phyloP scores from a whole-genome alignment of 768 basidiomycete species.

The Lyophyllum shimeji region DNA sequence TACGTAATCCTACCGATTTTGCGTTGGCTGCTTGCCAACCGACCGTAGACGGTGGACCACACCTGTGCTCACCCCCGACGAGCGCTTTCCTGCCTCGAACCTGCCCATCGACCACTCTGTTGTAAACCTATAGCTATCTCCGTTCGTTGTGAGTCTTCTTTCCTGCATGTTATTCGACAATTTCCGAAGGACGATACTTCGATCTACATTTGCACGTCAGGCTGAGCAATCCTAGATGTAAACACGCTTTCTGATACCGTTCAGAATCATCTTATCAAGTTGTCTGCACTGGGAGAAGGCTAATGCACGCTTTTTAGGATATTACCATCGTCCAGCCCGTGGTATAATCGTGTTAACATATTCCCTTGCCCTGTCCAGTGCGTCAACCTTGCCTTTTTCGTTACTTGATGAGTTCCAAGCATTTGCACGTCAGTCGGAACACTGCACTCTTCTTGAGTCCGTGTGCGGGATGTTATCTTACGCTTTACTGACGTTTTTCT shows the following conservation, averaged over 20 bases:
- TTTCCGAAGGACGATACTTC: conserved; percentile 11
- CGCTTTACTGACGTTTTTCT: conserved; percentile 40
- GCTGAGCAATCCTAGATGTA: conserved; percentile 30
- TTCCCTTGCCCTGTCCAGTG: background rate
- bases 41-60: background rate
- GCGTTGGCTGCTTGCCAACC: background rate
- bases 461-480: conserved; percentile 37
- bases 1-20: background rate
- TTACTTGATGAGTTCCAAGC: conserved; percentile 42
- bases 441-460: conserved; percentile 22
- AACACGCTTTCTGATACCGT: conserved; percentile 20
- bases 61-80: background rate
- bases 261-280: background rate
- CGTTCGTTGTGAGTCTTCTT: background rate
- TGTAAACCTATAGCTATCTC: background rate
- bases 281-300: background rate
- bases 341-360: background rate
- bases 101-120: no score
- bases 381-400: background rate
- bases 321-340: background rate
- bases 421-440: conserved; percentile 70
- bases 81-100: no score
- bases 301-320: background rate
- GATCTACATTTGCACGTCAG: conserved; percentile 45
- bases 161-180: background rate